Evolutionary conservation across 495 filamentous ascomycete species (phyloP).

Genomic region (Acidiella bohemica): DNA sequence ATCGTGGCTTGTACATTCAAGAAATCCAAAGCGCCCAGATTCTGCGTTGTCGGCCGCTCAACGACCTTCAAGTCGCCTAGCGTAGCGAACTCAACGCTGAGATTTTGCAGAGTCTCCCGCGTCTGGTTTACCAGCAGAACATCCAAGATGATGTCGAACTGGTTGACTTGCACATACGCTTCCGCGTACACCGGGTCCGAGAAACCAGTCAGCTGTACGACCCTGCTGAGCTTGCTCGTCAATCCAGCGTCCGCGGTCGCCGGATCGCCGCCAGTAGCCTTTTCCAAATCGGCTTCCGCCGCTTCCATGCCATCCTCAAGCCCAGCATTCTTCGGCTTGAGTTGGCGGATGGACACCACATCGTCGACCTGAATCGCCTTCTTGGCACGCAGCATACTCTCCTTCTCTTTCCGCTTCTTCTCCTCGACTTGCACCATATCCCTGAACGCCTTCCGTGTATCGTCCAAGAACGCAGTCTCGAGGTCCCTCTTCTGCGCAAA

Average conservation of each 20-base stretch:
- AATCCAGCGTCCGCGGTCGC: constrained; percentile 74
- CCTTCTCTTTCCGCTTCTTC: constrained; percentile 87
- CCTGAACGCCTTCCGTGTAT: constrained; percentile 90
- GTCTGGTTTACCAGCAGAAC: constrained; percentile 98
- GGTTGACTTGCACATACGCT: constrained; percentile 96
- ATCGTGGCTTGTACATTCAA: constrained; percentile 97
- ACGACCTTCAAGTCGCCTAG: constrained; percentile 97
- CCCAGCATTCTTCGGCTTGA: constrained; percentile 85
- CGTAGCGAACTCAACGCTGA: constrained; percentile 95
- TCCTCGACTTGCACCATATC: constrained; percentile 98
- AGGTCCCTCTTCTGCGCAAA: constrained; percentile 80
- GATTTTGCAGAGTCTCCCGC: constrained; percentile 87
- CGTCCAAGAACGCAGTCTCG: constrained; percentile 85
- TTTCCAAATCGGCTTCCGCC: constrained; percentile 80
- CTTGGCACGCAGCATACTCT: constrained; percentile 82
- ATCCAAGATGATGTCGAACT: constrained; percentile 97
- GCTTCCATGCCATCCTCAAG: constrained; percentile 72
- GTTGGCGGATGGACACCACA: constrained; percentile 77
- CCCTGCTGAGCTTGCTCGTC: constrained; percentile 83
- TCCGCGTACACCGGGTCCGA: constrained; percentile 97
- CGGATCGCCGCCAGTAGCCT: constrained; percentile 82
- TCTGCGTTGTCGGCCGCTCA: constrained; percentile 89
- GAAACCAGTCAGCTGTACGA: constrained; percentile 96
- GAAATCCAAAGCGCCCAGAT: constrained; percentile 89
- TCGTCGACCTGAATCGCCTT: constrained; percentile 92